Conservation (phyloP, 1,284 basidiomycete genomes). For the Rhodotorula sp. region DNA sequence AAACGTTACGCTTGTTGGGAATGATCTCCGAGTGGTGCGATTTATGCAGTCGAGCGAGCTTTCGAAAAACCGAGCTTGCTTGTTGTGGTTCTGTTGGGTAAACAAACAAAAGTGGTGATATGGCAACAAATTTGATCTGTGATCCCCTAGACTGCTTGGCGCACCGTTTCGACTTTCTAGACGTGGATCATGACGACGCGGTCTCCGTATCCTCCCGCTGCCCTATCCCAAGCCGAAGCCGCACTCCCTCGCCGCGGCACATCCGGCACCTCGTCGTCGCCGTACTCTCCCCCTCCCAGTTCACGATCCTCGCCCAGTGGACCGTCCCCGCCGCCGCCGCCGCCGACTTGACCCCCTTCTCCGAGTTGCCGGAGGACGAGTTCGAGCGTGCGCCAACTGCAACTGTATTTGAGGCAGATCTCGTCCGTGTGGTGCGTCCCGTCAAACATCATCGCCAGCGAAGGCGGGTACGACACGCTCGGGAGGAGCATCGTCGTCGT, state of each 20-base stretch:
- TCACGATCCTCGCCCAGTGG: not conserved
- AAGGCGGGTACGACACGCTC: slow-evolving; percentile 30
- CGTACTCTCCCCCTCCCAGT: not conserved
- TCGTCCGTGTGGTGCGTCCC: slow-evolving; percentile 44
- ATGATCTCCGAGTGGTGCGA: too few relatives aligned
- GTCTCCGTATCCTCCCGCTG: slow-evolving; percentile 13
- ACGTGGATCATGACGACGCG: slow-evolving; percentile 33
- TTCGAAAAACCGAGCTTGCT: not conserved
- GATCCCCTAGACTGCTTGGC: not conserved
- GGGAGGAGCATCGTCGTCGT: not conserved
- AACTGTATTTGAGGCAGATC: slow-evolving; percentile 37
- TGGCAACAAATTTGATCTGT: not conserved
- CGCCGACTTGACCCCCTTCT: not conserved
- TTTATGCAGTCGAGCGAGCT: too few relatives aligned
- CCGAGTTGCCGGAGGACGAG: slow-evolving; percentile 29
- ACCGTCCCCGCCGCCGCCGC: not conserved
- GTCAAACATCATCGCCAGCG: slow-evolving; percentile 39
- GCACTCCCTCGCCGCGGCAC: slow-evolving; percentile 1
- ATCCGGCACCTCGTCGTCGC: not conserved
- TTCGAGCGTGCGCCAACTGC: slow-evolving; percentile 29
- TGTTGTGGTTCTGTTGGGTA: not conserved
- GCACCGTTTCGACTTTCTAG: not conserved
- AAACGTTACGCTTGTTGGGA: too few relatives aligned
- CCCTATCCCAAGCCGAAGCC: not conserved
- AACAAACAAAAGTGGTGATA: not conserved